Base-by-base conservation (phyloP, 176 grass and related monocot genomes). In the Hyparrhenia diplandra region DNA sequence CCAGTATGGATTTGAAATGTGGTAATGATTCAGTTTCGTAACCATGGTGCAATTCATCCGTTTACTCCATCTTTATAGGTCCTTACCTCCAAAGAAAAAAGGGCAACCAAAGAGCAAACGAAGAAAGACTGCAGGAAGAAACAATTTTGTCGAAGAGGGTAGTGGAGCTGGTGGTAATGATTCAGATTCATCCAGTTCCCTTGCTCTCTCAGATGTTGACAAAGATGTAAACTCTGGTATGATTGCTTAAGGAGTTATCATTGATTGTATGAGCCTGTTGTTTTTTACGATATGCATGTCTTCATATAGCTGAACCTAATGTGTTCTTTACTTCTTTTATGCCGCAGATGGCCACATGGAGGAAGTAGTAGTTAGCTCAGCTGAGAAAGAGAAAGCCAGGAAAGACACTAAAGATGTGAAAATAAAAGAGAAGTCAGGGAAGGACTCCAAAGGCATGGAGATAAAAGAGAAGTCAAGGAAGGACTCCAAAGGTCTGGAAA, bases 151-250 rank as follows among this genome's bases (percentile, higher is more conserved):
- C 2, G 32, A 80, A 67, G 74, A 73, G 43, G 76, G 74, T 20
- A 63, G 63, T 67, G 30, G 55, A 10, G 57, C 36, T 79, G 72
- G 39, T 13, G 69, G 13, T 58, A 75, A 57, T 30, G 87, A 94
- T 72, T 85, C 81, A 62, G 84, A 87, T 55, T 79, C 76, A 76
- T 41, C 78, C 29, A 80, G 86, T 81, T 82, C 76, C 72, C 83
- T 42, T 76, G 79, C 82, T 65, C 75, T 78, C 24, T 82, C 84
- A 52, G 71, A 87, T 49, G 84, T 77, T 73, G 85, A 87, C 12
- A 57, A 89, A 84, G 80, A 90, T 74, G 69, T 75, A 43, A 85
- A 87, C n/a, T 83, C 86, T 49, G 91, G 94, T 97, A 97, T 11
- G 80, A 58, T 71, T 43, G 13, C 39, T 63, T 39, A 29, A 45